Conservation (phyloP, 805 yeast genomes). For the Zygoascus ofunaensis region DNA sequence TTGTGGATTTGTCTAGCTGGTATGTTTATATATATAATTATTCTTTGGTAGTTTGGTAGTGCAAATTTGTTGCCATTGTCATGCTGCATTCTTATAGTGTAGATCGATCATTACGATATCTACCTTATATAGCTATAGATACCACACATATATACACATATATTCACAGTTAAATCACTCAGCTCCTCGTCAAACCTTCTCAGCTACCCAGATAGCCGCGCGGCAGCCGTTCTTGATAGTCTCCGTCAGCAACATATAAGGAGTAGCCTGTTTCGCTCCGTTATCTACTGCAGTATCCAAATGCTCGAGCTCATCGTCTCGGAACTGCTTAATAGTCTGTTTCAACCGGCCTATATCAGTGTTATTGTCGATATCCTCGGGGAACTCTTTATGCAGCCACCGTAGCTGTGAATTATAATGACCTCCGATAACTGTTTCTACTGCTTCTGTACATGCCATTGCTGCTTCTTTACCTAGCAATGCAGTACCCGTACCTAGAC, state of each 20-base stretch:
- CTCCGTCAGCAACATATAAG: conserved; percentile 83
- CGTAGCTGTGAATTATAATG: conserved; percentile 90
- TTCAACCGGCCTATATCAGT: conserved; percentile 52
- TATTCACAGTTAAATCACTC: too few species aligned
- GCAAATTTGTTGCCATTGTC: too few species aligned
- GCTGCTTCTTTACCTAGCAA: conserved; percentile 88
- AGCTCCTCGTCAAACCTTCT: conserved; percentile 65
- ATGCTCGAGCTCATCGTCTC: conserved; percentile 95
- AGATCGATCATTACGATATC: too few species aligned
- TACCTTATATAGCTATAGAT: too few species aligned
- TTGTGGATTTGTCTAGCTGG: too few species aligned
- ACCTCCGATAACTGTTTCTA: conserved; percentile 94
- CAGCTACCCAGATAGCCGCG: conserved; percentile 89
- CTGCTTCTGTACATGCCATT: conserved; percentile 99
- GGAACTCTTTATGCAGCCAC: conserved; percentile 57
- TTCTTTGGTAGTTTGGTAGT: too few species aligned
- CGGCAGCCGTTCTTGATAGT: conserved; percentile 72
- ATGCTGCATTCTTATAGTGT: too few species aligned
- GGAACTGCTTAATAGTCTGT: conserved; percentile 57
- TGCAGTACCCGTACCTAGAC: conserved; percentile 82
- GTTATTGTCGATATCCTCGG: conserved; percentile 37
- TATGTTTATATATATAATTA: too few species aligned
- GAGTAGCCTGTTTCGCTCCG: conserved; percentile 89
- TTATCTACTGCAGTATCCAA: conserved; percentile 85
- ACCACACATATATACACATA: too few species aligned